Evolutionary conservation across 768 basidiomycete species (phyloP), one percentile per base, ranked within the genome.

Genomic region (Lentinula aciculospora): DNA sequence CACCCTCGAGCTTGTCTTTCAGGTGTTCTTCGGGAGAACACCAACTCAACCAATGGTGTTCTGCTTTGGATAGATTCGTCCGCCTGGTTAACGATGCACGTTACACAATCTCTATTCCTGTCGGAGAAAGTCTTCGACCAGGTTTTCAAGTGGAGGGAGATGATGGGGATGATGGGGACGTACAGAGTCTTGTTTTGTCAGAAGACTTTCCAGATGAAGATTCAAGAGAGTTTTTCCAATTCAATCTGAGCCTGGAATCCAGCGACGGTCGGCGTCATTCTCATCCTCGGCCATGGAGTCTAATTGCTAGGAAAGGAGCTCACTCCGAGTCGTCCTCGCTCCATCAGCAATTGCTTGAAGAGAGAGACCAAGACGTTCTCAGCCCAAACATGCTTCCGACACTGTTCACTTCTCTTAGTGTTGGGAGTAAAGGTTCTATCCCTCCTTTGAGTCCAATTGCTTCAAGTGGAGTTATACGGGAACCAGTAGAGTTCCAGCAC

Each of bases 271-370:
- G 61, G 21, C 64, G 66, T n/a, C 45, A 56, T 28, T 58, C 66
- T 15, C 66, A 67, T 53, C 64, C 69, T 28, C 65, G 68, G 23
- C 69, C 76, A 15, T 77, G 76, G 76, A 76, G 74, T 58, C 60
- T 74, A 45, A 66, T 73, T 28, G 76, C 67, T 6, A 66, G 73
- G 44, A 75, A 75, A 61, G 73, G 71, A 6, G 63, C 70, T 13
- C 67, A 66, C 27, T 75, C 74, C 1, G 72, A 74, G 53, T 67
- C 68, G 9, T 76, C 74, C 0, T 74, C 74, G 0, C 62, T 74
- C 28, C 53, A 73, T 8, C 65, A 63, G 32, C 65, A 68, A 46
- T 65, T 70, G 19, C 51, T 55, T 8, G 51, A 53, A 13, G 64
- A 68, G 50, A 5, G 23, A 12, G 46, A 3, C 6, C 46, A 19